Evolutionary conservation across 805 yeast genomes (phyloP).

Genomic region (Candida gorgasii): DNA sequence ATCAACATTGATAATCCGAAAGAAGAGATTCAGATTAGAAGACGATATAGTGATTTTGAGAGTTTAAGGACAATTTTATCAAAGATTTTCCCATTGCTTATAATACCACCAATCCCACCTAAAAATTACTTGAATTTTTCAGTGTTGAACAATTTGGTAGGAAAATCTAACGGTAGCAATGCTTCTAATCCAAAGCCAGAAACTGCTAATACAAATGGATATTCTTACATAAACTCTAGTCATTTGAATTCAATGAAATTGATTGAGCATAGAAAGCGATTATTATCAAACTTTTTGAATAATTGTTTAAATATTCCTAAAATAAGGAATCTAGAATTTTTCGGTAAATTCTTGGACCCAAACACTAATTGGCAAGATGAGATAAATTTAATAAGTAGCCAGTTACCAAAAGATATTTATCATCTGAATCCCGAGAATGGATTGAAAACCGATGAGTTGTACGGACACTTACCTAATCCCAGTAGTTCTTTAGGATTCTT

Average conservation of each 20-base stretch:
- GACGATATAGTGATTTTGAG: constrained; percentile 89
- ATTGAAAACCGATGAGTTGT: constrained; percentile 34
- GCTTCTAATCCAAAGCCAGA: background rate
- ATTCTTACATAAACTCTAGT: constrained; percentile 42
- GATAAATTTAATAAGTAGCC: constrained; percentile 33
- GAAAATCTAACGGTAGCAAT: constrained; percentile 11
- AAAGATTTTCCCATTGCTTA: constrained; percentile 72
- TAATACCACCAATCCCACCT: constrained; percentile 91
- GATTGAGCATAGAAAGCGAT: constrained; percentile 60
- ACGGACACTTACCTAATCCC: constrained; percentile 36
- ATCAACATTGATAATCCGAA: constrained; percentile 39
- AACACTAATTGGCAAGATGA: constrained; percentile 82
- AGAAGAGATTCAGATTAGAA: constrained; percentile 64
- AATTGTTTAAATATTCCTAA: constrained; percentile 63
- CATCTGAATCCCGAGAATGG: constrained; percentile 48
- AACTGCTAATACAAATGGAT: constrained; percentile 6
- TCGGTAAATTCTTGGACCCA: constrained; percentile 81
- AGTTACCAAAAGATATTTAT: constrained; percentile 41
- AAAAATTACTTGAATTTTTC: constrained; percentile 41
- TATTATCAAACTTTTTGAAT: constrained; percentile 75
- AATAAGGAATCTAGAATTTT: constrained; percentile 60
- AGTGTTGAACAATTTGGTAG: constrained; percentile 35
- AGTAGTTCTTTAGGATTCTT: constrained; percentile 28
- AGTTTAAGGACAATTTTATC: constrained; percentile 70
- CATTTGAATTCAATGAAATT: constrained; percentile 38